Conservation (phyloP, 805 yeast genomes). For the Candida ulmi region DNA sequence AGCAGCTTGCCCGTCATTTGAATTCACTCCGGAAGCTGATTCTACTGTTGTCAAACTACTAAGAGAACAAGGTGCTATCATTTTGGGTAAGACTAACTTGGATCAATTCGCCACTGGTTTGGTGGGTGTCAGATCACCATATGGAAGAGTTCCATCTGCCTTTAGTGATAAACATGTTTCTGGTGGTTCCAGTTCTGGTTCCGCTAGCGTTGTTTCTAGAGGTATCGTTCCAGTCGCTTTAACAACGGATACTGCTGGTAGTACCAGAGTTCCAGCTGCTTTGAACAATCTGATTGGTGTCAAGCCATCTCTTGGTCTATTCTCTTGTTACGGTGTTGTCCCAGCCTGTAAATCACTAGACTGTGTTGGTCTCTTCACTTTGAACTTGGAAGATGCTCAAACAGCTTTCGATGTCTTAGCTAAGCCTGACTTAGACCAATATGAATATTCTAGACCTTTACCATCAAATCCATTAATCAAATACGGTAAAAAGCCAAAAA, state of each 20-base stretch:
- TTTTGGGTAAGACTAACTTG: constrained; percentile 89
- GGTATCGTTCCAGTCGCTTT: constrained; percentile 86
- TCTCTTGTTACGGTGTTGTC: constrained; percentile 87
- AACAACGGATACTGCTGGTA: constrained; percentile 98
- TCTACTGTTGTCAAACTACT: constrained; percentile 71
- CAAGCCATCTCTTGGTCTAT: constrained; percentile 86
- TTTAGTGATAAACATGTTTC: constrained; percentile 74
- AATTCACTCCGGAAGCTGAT: constrained; percentile 63
- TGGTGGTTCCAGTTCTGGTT: constrained; percentile 96
- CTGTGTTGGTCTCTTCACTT: constrained; percentile 82
- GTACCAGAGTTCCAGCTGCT: constrained; percentile 96
- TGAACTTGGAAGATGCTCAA: constrained; percentile 81
- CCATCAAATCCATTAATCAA: constrained; percentile 60
- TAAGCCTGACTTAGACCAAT: constrained; percentile 56
- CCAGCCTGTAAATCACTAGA: constrained; percentile 96
- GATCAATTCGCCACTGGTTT: constrained; percentile 98
- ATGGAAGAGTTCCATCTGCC: constrained; percentile 81
- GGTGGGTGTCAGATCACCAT: constrained; percentile 93
- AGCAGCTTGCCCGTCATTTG: constrained; percentile 89
- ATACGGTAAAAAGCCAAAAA: constrained; percentile 53
- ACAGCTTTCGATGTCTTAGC: constrained; percentile 66
- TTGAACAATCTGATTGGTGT: constrained; percentile 87
- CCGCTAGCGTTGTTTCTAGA: constrained; percentile 86
- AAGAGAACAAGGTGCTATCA: constrained; percentile 85
- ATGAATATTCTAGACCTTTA: constrained; percentile 74